Evolutionary conservation across 2,329 filamentous ascomycete genomes (phyloP).

Genomic region (Diaporthe helianthi): DNA sequence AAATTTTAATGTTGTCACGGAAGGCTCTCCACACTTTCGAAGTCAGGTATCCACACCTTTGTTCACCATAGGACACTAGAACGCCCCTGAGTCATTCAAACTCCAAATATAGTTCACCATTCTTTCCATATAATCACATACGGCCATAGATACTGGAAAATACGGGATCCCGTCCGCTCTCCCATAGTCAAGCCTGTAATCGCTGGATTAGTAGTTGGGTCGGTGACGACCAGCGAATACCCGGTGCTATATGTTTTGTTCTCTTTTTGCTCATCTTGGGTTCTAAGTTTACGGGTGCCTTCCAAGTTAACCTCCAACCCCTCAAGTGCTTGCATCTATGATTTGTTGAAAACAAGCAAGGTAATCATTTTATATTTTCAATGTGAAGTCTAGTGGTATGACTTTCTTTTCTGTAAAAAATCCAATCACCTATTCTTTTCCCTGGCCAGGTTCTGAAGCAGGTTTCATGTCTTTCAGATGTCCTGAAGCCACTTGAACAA

Average conservation of each 20-base stretch:
- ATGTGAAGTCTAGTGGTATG: too few relatives aligned
- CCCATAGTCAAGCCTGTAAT: too few relatives aligned
- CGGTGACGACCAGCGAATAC: not conserved
- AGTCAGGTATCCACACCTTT: not conserved
- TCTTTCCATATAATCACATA: not conserved
- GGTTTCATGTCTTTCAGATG: too few relatives aligned
- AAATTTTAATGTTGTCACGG: not conserved
- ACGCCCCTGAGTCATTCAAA: not conserved
- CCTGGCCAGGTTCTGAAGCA: too few relatives aligned
- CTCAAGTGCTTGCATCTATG: too few relatives aligned
- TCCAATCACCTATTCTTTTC: too few relatives aligned
- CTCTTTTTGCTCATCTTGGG: not conserved
- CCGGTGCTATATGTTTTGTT: not conserved
- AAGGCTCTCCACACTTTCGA: not conserved
- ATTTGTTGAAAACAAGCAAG: not conserved
- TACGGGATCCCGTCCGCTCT: not conserved
- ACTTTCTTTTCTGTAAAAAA: too few relatives aligned
- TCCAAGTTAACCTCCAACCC: too few relatives aligned
- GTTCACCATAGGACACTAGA: not conserved
- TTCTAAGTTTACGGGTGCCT: too few relatives aligned
- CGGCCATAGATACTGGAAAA: not conserved
- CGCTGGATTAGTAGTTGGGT: not conserved
- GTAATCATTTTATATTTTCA: too few relatives aligned
- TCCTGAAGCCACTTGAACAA: too few relatives aligned
- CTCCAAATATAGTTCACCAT: not conserved